Evolutionary conservation across 345 rosid genomes (phyloP), one percentile per base, ranked within the genome.

Genomic region (Schrenkiella parvula): DNA sequence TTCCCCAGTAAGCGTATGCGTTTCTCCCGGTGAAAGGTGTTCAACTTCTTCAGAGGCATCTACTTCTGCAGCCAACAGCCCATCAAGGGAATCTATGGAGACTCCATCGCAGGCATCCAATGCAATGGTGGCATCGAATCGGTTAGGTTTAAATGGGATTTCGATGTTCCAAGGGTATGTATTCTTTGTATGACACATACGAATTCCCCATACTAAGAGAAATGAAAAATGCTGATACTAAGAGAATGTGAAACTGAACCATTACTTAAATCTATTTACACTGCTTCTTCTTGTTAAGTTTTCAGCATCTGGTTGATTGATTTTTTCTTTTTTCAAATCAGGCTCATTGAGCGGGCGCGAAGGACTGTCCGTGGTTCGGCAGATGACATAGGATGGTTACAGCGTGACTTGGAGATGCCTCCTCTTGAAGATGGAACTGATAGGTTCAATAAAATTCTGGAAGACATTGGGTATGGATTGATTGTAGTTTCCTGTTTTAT

Each of bases 351-450:
- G 71, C 86, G 92, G 18, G 96, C 93, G 38, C 80, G 92, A 68
- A 89, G 88, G 80, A 95, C 97, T 35, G 96, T 95, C 71, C 93
- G 88, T 44, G 99, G 99, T 44, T 91, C 99, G 4, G 98, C 96
- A 42, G 91, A 89, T 77, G 99, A 95, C 80, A 85, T 95, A 75
- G 98, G 99, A 66, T 95, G 98, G 99, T 81, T 95, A 72, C 87
- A 87, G 57, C 80, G 74, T 25, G 88, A 76, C 76, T 82, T 85
- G 14, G 82, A 77, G 71, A 86, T 91, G 90, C 96, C 99, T 71
- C 81, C 90, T 57, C 88, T 86, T 73, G 89, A 89, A 85, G 96
- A 95, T 80, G 95, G 96, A 74, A 89, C 99, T 68, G 98, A 79
- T 63, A 82, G 80, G 61, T 91, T 91, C 58, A 81, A 71, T 43